Evolutionary conservation across 768 basidiomycete genomes (phyloP).

Genomic region (Leccinellum albellum): DNA sequence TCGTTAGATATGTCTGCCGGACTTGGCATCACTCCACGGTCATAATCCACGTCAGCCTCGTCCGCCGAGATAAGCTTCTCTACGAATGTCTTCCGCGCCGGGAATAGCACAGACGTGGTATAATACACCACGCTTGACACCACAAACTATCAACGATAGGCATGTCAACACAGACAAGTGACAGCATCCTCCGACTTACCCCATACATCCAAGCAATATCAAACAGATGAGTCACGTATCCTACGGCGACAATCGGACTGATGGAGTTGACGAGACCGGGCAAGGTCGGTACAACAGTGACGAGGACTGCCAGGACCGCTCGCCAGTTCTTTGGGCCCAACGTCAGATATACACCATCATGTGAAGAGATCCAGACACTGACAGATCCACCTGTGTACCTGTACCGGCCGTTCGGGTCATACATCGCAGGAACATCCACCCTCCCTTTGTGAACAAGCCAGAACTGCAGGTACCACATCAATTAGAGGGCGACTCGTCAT

Average conservation of each 20-base stretch:
- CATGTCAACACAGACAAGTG: neutral
- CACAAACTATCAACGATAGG: constrained; percentile 18
- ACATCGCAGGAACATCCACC: constrained; percentile 83
- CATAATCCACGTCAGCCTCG: constrained; percentile 5
- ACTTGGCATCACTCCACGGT: neutral
- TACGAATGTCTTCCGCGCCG: constrained; percentile 27
- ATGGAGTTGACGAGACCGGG: constrained; percentile 79
- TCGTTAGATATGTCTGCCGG: neutral
- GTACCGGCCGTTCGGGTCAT: constrained; percentile 75
- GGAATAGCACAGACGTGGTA: constrained; percentile 28
- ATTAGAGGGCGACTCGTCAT: neutral
- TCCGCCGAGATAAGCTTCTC: constrained; percentile 29
- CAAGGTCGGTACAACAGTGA: constrained; percentile 65
- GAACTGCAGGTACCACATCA: constrained; percentile 44
- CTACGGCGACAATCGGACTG: constrained; percentile 60
- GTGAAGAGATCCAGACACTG: constrained; percentile 8
- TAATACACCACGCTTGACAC: constrained; percentile 30
- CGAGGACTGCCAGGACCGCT: constrained; percentile 60
- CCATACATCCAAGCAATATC: constrained; percentile 78
- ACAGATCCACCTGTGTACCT: constrained; percentile 74
- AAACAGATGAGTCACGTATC: constrained; percentile 55
- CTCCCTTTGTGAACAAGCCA: constrained; percentile 72
- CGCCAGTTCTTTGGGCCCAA: constrained; percentile 66
- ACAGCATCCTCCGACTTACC: constrained; percentile 39
- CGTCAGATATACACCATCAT: neutral